Percentiles rank a stretch among this genome's conserved stretches.
Evolutionary conservation across 1,284 basidiomycete species (phyloP).

Genomic region (Ustilago cynodontis): DNA sequence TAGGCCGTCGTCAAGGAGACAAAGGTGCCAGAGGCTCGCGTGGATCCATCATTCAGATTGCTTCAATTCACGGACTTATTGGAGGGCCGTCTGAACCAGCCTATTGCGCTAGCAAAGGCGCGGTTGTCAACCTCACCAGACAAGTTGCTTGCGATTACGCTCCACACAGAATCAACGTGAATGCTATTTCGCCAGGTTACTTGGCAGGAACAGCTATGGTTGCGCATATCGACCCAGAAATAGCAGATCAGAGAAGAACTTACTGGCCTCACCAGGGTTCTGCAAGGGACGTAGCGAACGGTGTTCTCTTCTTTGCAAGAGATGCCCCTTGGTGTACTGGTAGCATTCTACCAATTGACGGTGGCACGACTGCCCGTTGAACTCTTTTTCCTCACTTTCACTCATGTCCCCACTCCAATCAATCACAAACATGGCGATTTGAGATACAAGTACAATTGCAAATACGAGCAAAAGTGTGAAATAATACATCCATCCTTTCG

Average conservation of each 20-base stretch:
- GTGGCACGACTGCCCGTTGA: slow-evolving; percentile 52
- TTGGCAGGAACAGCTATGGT: slow-evolving; percentile 49
- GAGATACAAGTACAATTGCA: slow-evolving; percentile 17
- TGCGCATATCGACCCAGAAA: slow-evolving; percentile 29
- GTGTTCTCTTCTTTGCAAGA: slow-evolving; percentile 47
- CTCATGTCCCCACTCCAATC: not conserved
- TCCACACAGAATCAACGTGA: slow-evolving; percentile 48
- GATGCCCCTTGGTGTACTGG: slow-evolving; percentile 53
- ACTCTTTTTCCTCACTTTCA: not conserved
- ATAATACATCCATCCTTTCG: slow-evolving; percentile 6
- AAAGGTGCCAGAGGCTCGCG: slow-evolving; percentile 47
- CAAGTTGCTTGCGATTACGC: slow-evolving; percentile 54
- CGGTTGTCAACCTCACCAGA: slow-evolving; percentile 46
- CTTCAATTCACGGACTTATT: slow-evolving; percentile 49
- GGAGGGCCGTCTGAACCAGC: slow-evolving; percentile 50
- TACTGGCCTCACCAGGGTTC: slow-evolving; percentile 52
- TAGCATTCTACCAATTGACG: slow-evolving; percentile 51
- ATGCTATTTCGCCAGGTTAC: slow-evolving; percentile 51
- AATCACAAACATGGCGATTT: not conserved
- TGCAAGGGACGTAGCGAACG: slow-evolving; percentile 43
- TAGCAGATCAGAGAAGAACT: slow-evolving; percentile 26
- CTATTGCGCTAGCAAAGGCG: slow-evolving; percentile 46
- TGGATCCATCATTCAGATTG: slow-evolving; percentile 51
- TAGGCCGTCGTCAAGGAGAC: slow-evolving; percentile 30
- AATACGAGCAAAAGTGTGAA: not conserved